These are phyloP conservation scores for Podochytrium sp. DNA, from an alignment of 192 early-diverging fungal genomes.

Conservation along the genomic window DNA sequence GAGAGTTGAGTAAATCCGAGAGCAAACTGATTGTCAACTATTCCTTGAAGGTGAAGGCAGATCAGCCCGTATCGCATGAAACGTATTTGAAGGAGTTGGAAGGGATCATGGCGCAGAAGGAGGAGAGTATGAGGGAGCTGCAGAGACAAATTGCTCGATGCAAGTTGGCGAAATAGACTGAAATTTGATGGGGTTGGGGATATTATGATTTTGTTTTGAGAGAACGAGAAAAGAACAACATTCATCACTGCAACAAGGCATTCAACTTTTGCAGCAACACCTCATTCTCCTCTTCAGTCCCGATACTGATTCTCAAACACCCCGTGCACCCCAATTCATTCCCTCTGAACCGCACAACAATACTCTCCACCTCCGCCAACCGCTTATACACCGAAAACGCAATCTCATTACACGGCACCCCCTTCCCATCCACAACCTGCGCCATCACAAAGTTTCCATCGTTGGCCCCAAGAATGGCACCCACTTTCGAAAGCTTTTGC, in stretches of 20 bases:
- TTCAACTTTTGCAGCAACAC: constrained; percentile 59
- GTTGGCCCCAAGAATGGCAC: constrained; percentile 80
- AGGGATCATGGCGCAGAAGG: constrained; percentile 25
- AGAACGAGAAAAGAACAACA: neutral
- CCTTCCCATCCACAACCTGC: constrained; percentile 71
- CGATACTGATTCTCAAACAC: constrained; percentile 93
- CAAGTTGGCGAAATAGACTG: neutral
- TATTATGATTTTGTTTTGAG: neutral
- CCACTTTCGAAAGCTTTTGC: constrained; percentile 64
- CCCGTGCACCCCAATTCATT: constrained; percentile 90
- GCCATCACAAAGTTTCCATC: constrained; percentile 96
- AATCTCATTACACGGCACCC: constrained; percentile 68
- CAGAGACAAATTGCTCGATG: constrained; percentile 3
- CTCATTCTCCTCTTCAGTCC: constrained; percentile 83
- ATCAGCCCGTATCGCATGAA: constrained; percentile 18
- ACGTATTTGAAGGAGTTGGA: constrained; percentile 27
- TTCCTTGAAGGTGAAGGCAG: constrained; percentile 42
- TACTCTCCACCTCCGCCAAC: constrained; percentile 81
- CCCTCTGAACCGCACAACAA: constrained; percentile 95
- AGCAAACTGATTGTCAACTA: constrained; percentile 55
- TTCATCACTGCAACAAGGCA: constrained; percentile 3
- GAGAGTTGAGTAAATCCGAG: constrained; percentile 50
- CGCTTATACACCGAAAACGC: constrained; percentile 78
- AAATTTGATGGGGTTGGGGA: neutral
- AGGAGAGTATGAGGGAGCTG: constrained; percentile 17